These are phyloP conservation scores for Tylopilus plumbeoviolaceoides DNA, from an alignment of 768 basidiomycete genomes.

Conservation along the genomic window DNA sequence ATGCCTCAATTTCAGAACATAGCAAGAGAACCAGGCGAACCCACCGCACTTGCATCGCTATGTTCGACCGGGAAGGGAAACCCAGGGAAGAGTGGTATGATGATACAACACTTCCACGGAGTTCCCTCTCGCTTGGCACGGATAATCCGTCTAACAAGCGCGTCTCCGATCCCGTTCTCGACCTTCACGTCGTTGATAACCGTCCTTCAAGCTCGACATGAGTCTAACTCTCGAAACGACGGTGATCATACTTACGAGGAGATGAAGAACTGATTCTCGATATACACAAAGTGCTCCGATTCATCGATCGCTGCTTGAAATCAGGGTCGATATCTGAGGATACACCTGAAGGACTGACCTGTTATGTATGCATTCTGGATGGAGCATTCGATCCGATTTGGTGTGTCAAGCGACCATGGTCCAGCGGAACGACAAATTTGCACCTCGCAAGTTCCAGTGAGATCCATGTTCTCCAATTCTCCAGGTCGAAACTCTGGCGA, in stretches of 20 bases:
- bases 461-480: slow-evolving; percentile 72
- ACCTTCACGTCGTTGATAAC: slow-evolving; percentile 78
- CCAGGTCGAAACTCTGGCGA: slow-evolving; percentile 86
- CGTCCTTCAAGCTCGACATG: slow-evolving; percentile 48
- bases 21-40: slow-evolving; percentile 24
- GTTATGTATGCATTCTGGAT: slow-evolving; percentile 94
- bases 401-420: slow-evolving; percentile 94
- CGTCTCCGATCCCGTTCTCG: slow-evolving; percentile 94
- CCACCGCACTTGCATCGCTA: slow-evolving; percentile 84
- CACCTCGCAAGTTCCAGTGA: slow-evolving; percentile 95
- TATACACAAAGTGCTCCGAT: slow-evolving; percentile 97
- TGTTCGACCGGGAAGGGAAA: slow-evolving; percentile 93
- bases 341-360: slow-evolving; percentile 41
- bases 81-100: slow-evolving; percentile 90
- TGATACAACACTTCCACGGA: slow-evolving; percentile 88
- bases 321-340: background rate
- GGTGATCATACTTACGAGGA: slow-evolving; percentile 58
- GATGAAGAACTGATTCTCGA: slow-evolving; percentile 93
- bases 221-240: background rate
- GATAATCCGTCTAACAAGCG: slow-evolving; percentile 86
- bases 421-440: slow-evolving; percentile 95
- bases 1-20: background rate
- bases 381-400: slow-evolving; percentile 79
- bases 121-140: slow-evolving; percentile 77
- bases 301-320: slow-evolving; percentile 69